Evolutionary conservation across 202 grass and related monocot genomes (phyloP), one percentile per base, ranked within the genome.

Genomic region (Saccharum hybrid): DNA sequence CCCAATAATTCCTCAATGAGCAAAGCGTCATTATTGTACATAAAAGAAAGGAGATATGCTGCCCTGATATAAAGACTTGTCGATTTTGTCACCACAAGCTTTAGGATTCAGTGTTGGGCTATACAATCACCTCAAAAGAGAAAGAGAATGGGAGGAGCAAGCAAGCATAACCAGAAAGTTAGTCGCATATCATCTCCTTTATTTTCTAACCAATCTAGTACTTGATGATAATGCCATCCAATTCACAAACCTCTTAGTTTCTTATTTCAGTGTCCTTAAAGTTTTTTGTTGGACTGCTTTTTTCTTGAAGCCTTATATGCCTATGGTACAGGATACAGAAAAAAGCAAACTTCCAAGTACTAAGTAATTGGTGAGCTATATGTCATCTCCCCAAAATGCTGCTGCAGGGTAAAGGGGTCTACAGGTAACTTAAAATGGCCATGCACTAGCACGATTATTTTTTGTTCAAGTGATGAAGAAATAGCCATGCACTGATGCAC

Each of bases 91-190:
- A 70, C 42, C 68, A 75, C 41, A 76, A 83, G 23, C 80, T 83
- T 87, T 90, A 83, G 73, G 80, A 64, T 75, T 78, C 39, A 38
- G 76, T 80, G 84, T 83, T 69, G 43, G 74, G 39, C 15, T 45
- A 70, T 54, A 40, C 18, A 68, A 79, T 79, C 62, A 83, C 40
- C 84, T 79, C 68, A 75, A 86, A 67, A 67, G 49, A 56, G 68
- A 79, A 19, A 90, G 68, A 85, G 37, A 79, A 75, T 80, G 68
- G 33, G 75, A 83, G 69, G 88, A 83, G 84, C 69, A 75, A 86
- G 88, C 83, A 90, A 90, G 84, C 88, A 90, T 83, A 90, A 90
- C 68, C 45, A 57, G 80, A 90, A 90, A 90, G 80, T 80, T 31
- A 51, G 7, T 0, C 4, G 61, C 75, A 80, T 75, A 69, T 79